Percentiles rank a stretch among this genome's conserved stretches.
phyloP scores from a whole-genome alignment of 768 basidiomycete species.

The Trametes punicea region DNA sequence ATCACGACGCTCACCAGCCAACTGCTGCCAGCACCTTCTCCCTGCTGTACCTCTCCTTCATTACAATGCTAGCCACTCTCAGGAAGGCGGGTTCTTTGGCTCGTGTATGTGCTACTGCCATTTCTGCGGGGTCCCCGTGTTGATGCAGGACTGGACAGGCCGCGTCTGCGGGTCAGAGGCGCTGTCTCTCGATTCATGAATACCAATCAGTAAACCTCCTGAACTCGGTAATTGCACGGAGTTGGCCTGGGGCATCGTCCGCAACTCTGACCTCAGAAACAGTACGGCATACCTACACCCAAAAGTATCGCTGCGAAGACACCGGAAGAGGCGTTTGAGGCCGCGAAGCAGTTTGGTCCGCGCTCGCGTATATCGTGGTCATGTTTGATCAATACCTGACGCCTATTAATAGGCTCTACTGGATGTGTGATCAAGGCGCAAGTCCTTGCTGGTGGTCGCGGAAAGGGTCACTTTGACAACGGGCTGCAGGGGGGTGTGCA shows the following conservation, averaged over 20 bases:
- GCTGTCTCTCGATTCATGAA: conserved; percentile 95
- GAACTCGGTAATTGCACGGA: conserved; percentile 65
- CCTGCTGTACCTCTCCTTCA: conserved; percentile 20
- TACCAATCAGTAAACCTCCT: conserved; percentile 95
- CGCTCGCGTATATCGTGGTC: conserved; percentile 1
- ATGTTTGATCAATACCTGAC: neutral
- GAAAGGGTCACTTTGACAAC: conserved; percentile 95
- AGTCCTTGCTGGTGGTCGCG: conserved; percentile 96
- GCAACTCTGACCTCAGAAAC: neutral
- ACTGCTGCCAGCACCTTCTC: conserved; percentile 12
- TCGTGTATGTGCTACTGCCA: conserved; percentile 45
- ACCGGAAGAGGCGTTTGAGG: conserved; percentile 83
- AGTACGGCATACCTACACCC: conserved; percentile 97
- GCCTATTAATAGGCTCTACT: conserved; percentile 50
- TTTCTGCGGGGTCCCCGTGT: conserved; percentile 1
- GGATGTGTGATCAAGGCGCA: conserved; percentile 97
- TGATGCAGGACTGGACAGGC: conserved; percentile 37
- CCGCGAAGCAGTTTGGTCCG: conserved; percentile 86
- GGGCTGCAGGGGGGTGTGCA: conserved; percentile 98
- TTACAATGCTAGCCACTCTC: conserved; percentile 63
- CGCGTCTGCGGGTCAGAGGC: conserved; percentile 78
- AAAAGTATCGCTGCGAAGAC: conserved; percentile 86
- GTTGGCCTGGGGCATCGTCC: neutral
- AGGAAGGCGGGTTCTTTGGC: conserved; percentile 62
- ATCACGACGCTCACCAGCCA: conserved; percentile 3